phyloP scores from a whole-genome alignment of 768 basidiomycete species.

The Serendipita sp. region DNA sequence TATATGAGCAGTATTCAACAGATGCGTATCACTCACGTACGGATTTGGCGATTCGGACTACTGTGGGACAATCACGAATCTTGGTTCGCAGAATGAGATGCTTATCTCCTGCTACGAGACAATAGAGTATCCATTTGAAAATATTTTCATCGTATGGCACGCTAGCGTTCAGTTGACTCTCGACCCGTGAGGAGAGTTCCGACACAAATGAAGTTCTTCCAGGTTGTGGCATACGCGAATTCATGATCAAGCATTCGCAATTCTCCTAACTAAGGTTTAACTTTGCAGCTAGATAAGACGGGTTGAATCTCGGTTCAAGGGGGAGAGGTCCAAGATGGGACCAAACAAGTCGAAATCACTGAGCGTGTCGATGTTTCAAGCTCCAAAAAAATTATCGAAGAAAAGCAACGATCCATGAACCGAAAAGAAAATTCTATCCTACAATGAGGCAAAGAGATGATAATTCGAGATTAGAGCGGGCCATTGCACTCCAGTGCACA shows the following conservation, averaged over 20 bases:
- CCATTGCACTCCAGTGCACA: not conserved
- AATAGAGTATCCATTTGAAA: constrained; percentile 5
- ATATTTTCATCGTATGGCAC: not conserved
- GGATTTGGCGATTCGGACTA: constrained; percentile 40
- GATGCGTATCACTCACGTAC: constrained; percentile 26
- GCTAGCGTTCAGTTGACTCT: not conserved
- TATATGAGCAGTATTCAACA: not conserved
- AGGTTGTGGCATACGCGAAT: not conserved
- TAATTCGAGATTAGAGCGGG: no score
- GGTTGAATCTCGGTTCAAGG: no score
- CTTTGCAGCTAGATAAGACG: no score
- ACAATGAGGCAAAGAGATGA: no score
- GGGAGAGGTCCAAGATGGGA: no score
- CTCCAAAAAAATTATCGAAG: no score
- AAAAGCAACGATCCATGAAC: no score
- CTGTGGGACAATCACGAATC: constrained; percentile 47
- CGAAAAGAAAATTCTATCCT: no score
- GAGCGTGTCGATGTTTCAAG: no score
- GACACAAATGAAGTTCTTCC: not conserved
- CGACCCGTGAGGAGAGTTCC: not conserved
- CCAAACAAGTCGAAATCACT: no score
- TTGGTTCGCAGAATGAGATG: constrained; percentile 49
- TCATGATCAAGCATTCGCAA: not conserved
- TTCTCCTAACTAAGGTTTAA: no score
- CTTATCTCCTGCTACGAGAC: constrained; percentile 41